Percentiles rank a stretch among this genome's conserved stretches.
These are phyloP conservation scores for Ophiosphaerella herpotricha DNA, from an alignment of 2,329 filamentous ascomycete genomes.

Conservation along the genomic window DNA sequence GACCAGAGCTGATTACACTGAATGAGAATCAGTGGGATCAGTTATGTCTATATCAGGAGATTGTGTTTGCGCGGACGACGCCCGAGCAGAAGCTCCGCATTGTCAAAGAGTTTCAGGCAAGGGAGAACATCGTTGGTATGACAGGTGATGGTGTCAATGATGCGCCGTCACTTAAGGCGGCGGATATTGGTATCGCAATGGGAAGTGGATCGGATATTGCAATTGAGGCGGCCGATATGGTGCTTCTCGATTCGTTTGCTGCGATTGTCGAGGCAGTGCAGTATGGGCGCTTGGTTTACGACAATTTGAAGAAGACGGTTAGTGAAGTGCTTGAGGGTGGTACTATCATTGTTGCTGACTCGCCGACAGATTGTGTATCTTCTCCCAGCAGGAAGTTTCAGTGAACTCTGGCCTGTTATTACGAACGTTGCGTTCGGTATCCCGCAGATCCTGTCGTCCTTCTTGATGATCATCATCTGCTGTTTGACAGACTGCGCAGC, in stretches of 20 bases:
- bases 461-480: slow-evolving; percentile 65
- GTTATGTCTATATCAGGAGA: slow-evolving; percentile 68
- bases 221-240: slow-evolving; percentile 66
- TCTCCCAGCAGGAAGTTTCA: slow-evolving; percentile 73
- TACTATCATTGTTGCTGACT: neutral
- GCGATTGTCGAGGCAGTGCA: slow-evolving; percentile 73
- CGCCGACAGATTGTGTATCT: slow-evolving; percentile 65
- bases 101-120: slow-evolving; percentile 72
- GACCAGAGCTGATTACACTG: slow-evolving; percentile 63
- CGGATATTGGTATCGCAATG: slow-evolving; percentile 65
- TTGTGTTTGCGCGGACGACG: slow-evolving; percentile 74
- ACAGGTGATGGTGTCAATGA: slow-evolving; percentile 57
- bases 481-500: slow-evolving; percentile 74
- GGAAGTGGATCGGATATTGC: slow-evolving; percentile 64
- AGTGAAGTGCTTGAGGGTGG: neutral
- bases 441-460: slow-evolving; percentile 73
- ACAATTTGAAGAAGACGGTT: slow-evolving; percentile 74
- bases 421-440: slow-evolving; percentile 73
- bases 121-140: slow-evolving; percentile 60
- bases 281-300: slow-evolving; percentile 76
- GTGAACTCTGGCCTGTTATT: slow-evolving; percentile 75
- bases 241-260: slow-evolving; percentile 69
- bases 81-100: slow-evolving; percentile 81
- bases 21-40: slow-evolving; percentile 71
- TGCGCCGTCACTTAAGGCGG: slow-evolving; percentile 60